A percentile compares a stretch with the other conserved stretches of the same genome.
These are phyloP conservation scores for Saturnispora dispora DNA, from an alignment of 805 yeast genomes.

Conservation along the genomic window DNA sequence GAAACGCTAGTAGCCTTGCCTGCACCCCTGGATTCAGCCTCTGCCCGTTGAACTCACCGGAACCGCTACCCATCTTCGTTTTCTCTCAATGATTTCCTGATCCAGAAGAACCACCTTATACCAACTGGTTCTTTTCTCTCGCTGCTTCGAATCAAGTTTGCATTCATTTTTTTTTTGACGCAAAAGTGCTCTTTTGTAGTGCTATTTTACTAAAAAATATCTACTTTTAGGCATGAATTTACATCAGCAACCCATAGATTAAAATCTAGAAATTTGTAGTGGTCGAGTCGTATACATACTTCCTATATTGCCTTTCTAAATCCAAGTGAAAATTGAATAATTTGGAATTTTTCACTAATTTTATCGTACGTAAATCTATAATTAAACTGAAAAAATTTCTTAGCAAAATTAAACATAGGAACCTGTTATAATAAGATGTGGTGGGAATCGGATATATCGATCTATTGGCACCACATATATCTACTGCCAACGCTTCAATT, in stretches of 20 bases:
- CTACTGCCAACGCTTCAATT: too few relatives aligned
- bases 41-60: constrained; percentile 8
- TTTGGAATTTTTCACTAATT: background rate
- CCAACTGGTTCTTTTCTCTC: background rate
- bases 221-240: background rate
- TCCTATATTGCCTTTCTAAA: background rate
- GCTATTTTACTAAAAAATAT: background rate
- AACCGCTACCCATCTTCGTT: constrained; percentile 2
- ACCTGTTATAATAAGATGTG: too few relatives aligned
- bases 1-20: constrained; percentile 81
- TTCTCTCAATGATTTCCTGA: background rate
- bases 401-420: too few relatives aligned
- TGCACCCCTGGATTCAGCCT: constrained; percentile 65
- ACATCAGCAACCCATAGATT: too few relatives aligned
- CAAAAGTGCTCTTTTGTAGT: background rate
- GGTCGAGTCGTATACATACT: too few relatives aligned
- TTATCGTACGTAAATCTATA: background rate
- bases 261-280: background rate
- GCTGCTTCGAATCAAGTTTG: background rate
- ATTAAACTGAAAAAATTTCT: background rate
- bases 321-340: background rate
- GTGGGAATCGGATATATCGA: too few relatives aligned
- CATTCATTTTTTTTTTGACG: background rate
- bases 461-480: too few relatives aligned
- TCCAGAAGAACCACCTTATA: background rate